Conservation (phyloP, 176 grass and related monocot genomes). For the Oryza meyeriana region DNA sequence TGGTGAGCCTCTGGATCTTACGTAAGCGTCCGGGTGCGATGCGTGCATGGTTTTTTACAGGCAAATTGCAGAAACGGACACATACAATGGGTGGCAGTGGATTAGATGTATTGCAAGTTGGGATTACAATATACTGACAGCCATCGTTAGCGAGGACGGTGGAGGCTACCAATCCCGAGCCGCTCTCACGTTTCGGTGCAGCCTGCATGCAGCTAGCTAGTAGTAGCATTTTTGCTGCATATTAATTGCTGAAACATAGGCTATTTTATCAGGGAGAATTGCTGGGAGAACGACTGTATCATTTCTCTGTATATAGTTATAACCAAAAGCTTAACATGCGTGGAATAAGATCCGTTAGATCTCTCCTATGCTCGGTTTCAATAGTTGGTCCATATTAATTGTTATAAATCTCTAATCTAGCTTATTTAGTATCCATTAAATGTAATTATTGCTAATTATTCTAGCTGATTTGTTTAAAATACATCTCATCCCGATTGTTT, state of each 20-base stretch:
- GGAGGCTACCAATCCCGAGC: conserved; percentile 49
- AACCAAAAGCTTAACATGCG: too few species aligned
- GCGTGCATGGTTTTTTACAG: conserved; percentile 25
- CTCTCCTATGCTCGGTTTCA: too few species aligned
- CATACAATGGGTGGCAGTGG: conserved; percentile 27
- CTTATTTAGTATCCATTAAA: too few species aligned
- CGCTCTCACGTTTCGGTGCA: conserved; percentile 28
- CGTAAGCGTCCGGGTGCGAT: not conserved
- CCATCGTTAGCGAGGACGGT: conserved; percentile 26
- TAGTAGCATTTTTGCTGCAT: not conserved
- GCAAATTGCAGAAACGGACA: conserved; percentile 34
- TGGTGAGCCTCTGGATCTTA: not conserved
- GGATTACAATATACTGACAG: conserved; percentile 26
- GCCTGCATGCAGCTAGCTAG: not conserved
- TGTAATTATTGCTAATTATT: too few species aligned
- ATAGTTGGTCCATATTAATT: too few species aligned
- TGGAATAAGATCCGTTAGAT: too few species aligned
- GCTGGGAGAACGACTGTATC: not conserved
- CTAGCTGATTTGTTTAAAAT: too few species aligned
- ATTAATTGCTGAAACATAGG: not conserved
- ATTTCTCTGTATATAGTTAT: too few species aligned
- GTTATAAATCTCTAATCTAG: too few species aligned
- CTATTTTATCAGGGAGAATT: conserved; percentile 6
- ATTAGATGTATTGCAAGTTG: conserved; percentile 41
- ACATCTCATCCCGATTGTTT: too few species aligned